Conservation (phyloP, 148 eudicot genomes). For the Mesembryanthemum crystallinum region DNA sequence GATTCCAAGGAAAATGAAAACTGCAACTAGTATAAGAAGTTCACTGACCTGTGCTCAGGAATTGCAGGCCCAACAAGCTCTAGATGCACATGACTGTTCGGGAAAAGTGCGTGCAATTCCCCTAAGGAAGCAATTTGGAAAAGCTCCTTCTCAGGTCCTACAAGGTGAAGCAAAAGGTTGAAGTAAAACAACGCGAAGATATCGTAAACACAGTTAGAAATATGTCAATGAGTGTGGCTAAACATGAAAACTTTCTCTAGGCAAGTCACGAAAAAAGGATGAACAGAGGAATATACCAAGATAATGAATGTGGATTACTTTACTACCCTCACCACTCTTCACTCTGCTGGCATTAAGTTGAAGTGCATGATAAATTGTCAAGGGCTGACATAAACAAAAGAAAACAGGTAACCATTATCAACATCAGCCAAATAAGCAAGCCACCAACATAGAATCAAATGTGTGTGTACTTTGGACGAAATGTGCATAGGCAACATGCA, state of each 20-base stretch:
- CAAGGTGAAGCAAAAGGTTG: conserved; percentile 15
- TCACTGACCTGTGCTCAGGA: conserved; percentile 58
- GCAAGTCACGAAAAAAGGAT: neutral
- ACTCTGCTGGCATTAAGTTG: conserved; percentile 47
- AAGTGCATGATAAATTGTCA: conserved; percentile 59
- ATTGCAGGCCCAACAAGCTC: conserved; percentile 78
- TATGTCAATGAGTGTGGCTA: too few relatives aligned
- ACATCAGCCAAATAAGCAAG: neutral
- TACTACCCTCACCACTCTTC: conserved; percentile 32
- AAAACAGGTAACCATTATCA: conserved; percentile 2
- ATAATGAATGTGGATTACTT: conserved; percentile 61
- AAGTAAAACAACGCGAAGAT: neutral
- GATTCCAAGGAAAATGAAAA: neutral
- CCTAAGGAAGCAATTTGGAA: conserved; percentile 69
- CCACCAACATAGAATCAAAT: neutral
- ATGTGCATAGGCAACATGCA: neutral
- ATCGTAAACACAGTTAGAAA: neutral
- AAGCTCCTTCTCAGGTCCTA: conserved; percentile 94
- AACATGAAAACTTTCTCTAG: neutral
- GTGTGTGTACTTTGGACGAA: neutral
- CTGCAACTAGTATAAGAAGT: neutral
- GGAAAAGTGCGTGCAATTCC: conserved; percentile 79
- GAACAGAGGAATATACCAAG: conserved; percentile 50
- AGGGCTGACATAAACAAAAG: conserved; percentile 55
- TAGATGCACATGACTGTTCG: conserved; percentile 45